phyloP scores from a whole-genome alignment of 768 basidiomycete species.

The Mycena indigotica region DNA sequence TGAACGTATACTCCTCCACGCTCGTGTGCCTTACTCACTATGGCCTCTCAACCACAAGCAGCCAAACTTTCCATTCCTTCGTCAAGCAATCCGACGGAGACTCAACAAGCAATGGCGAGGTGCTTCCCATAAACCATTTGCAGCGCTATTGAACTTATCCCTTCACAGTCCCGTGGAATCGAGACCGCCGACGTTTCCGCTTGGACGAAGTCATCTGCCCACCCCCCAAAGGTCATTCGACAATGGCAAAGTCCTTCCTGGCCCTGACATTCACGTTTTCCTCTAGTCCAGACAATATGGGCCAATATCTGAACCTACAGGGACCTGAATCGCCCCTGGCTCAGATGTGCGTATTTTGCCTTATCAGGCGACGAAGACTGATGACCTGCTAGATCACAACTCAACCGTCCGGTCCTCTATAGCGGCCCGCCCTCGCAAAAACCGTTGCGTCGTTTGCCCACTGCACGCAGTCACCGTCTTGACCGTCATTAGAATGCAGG shows the following conservation, averaged over 20 bases:
- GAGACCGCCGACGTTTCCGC: constrained; percentile 7
- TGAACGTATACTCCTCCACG: background rate
- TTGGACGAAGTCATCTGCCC: constrained; percentile 19
- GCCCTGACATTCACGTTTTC: background rate
- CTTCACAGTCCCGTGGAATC: background rate
- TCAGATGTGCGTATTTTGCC: constrained; percentile 22
- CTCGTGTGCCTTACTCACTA: background rate
- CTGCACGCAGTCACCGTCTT: no score
- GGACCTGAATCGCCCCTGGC: constrained; percentile 33
- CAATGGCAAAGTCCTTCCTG: background rate
- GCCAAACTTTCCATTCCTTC: background rate
- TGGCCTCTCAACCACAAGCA: background rate
- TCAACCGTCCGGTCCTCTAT: constrained; percentile 6
- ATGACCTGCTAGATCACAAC: constrained; percentile 12
- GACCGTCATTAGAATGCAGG: constrained; percentile 24
- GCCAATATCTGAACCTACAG: constrained; percentile 28
- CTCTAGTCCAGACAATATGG: constrained; percentile 33
- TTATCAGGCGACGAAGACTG: constrained; percentile 1
- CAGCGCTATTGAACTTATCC: background rate
- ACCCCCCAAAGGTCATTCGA: constrained; percentile 23
- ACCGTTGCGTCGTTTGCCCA: constrained; percentile 11
- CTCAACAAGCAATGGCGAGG: background rate
- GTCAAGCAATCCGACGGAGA: background rate
- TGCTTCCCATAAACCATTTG: background rate
- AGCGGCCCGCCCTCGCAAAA: constrained; percentile 10